Evolutionary conservation across 2,329 filamentous ascomycete genomes (phyloP).

Genomic region (Scedosporium dehoogii): DNA sequence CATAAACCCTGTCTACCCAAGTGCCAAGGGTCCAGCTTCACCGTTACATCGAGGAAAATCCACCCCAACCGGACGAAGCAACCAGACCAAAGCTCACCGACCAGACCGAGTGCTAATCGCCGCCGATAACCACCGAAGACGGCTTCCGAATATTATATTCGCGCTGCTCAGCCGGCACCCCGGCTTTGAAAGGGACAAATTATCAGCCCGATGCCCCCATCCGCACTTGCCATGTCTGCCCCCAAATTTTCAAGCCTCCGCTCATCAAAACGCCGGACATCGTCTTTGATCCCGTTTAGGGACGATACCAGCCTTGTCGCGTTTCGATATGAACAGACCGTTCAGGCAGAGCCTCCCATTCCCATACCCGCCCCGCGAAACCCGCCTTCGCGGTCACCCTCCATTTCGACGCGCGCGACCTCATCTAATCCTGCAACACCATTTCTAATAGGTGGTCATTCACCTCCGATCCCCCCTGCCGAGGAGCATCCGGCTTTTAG

Average conservation of each 20-base stretch:
- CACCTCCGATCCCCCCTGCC: conserved; percentile 23
- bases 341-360: conserved; percentile 47
- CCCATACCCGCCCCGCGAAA: conserved; percentile 16
- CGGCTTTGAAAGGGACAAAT: no score
- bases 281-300: conserved; percentile 28
- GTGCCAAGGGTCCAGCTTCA: no score
- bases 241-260: conserved; percentile 31
- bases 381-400: conserved; percentile 14
- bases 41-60: no score
- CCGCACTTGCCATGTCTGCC: background rate
- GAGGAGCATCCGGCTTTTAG: conserved; percentile 46
- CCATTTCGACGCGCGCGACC: conserved; percentile 13
- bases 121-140: no score
- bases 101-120: no score
- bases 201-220: no score
- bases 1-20: no score
- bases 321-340: conserved; percentile 51
- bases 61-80: no score
- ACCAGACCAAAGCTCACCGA: no score
- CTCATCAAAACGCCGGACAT: conserved; percentile 25
- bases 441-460: conserved; percentile 20
- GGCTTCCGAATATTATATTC: no score
- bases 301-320: conserved; percentile 42
- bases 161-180: no score
- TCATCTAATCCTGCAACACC: conserved; percentile 14